Conservation (phyloP, 176 grass and related monocot genomes). For the Guadua angustifolia region DNA sequence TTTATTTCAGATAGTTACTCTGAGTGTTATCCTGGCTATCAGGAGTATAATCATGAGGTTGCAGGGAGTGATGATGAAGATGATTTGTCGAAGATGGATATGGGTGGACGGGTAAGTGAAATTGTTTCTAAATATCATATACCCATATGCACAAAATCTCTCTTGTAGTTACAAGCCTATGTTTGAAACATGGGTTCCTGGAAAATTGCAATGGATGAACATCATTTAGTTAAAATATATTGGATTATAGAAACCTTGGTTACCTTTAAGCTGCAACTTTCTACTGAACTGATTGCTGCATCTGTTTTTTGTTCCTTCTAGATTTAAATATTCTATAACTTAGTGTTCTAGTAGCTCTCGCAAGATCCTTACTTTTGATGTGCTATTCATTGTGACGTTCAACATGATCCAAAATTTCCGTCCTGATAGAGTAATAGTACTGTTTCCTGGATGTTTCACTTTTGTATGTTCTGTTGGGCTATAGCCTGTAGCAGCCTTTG, state of each 20-base stretch:
- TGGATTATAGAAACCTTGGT: not conserved
- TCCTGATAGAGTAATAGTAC: not conserved
- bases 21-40: slow-evolving; percentile 97
- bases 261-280: not conserved
- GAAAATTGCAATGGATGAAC: not conserved
- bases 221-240: not conserved
- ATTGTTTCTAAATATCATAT: slow-evolving; percentile 14
- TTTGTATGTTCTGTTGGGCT: not conserved
- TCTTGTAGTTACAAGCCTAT: slow-evolving; percentile 19
- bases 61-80: slow-evolving; percentile 89
- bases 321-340: not conserved
- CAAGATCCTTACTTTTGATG: not conserved
- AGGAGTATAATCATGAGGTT: slow-evolving; percentile 84
- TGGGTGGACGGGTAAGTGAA: slow-evolving; percentile 92
- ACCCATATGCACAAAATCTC: not conserved
- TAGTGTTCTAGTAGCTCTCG: not conserved
- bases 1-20: slow-evolving; percentile 99
- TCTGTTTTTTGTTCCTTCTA: not conserved
- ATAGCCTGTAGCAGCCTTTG: too few relatives aligned
- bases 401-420: not conserved
- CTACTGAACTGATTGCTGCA: not conserved
- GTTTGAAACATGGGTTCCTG: not conserved
- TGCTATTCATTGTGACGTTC: too few relatives aligned
- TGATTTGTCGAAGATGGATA: slow-evolving; percentile 99
- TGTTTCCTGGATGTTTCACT: not conserved